Evolutionary conservation across 108 stramenopile species (phyloP).

Genomic region (Nitzschia sp.): DNA sequence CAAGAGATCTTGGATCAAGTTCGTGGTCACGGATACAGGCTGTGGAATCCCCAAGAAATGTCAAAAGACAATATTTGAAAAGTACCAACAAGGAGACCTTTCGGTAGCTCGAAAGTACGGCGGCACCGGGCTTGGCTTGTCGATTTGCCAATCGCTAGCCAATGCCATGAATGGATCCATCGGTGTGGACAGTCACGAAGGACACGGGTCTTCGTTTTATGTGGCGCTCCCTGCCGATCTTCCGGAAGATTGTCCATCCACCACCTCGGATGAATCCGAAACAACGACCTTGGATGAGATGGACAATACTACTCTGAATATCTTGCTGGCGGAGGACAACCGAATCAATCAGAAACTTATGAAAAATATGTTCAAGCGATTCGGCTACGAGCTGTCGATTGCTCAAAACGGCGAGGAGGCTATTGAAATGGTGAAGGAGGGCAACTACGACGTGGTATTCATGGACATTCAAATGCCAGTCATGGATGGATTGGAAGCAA

Average conservation of each 20-base stretch:
- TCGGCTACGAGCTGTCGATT: conserved; percentile 27
- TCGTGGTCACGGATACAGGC: conserved; percentile 57
- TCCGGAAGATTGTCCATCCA: background rate
- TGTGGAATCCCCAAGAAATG: conserved; percentile 42
- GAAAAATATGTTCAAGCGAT: conserved; percentile 31
- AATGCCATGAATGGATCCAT: conserved; percentile 47
- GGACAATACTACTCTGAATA: background rate
- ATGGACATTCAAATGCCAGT: conserved; percentile 79
- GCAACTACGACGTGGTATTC: conserved; percentile 45
- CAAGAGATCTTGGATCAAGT: conserved; percentile 16
- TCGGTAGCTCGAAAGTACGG: conserved; percentile 44
- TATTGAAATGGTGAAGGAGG: conserved; percentile 2
- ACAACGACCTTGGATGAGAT: background rate
- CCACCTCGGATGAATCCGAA: background rate
- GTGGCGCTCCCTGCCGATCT: conserved; percentile 32
- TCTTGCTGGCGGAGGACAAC: conserved; percentile 62
- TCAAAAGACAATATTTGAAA: conserved; percentile 42
- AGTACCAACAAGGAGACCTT: conserved; percentile 42
- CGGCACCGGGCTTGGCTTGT: conserved; percentile 56
- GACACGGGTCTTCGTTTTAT: conserved; percentile 39
- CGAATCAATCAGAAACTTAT: conserved; percentile 49
- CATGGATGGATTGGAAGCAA: conserved; percentile 63
- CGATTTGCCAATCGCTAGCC: conserved; percentile 42
- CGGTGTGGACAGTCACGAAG: conserved; percentile 33
- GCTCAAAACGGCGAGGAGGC: conserved; percentile 38